These are phyloP conservation scores for Elsinoe australis DNA, from an alignment of 2,329 filamentous ascomycete species.

Conservation along the genomic window DNA sequence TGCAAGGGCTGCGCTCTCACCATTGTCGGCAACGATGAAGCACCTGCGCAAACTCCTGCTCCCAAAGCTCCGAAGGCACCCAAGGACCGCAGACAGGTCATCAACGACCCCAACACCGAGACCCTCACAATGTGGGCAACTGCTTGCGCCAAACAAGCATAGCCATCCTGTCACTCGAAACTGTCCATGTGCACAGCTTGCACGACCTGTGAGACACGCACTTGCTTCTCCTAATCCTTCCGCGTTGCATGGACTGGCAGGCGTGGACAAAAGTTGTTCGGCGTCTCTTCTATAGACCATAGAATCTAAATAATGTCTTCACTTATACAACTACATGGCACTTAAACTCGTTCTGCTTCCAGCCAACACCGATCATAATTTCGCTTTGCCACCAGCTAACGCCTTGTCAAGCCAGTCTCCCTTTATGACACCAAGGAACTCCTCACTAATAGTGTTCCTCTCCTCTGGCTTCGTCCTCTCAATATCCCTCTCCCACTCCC, in stretches of 20 bases:
- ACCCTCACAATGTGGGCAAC: slow-evolving; percentile 8
- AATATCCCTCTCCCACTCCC: slow-evolving; percentile 26
- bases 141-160: not conserved
- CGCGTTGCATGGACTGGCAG: no score
- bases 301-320: not conserved
- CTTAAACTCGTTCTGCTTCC: not conserved
- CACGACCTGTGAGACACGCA: not conserved
- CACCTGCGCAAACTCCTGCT: not conserved
- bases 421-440: slow-evolving; percentile 23
- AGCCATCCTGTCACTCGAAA: not conserved
- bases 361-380: no score
- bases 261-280: no score
- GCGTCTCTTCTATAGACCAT: no score
- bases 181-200: not conserved
- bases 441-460: slow-evolving; percentile 26
- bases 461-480: slow-evolving; percentile 24
- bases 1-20: slow-evolving; percentile 7
- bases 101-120: not conserved
- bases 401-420: slow-evolving; percentile 21
- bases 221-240: no score
- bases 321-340: not conserved
- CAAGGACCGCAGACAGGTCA: not conserved
- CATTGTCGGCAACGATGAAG: slow-evolving; percentile 7
- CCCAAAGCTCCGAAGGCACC: not conserved
- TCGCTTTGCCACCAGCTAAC: slow-evolving; percentile 15